Evolutionary conservation across 2,329 filamentous ascomycete genomes (phyloP), one percentile per base, ranked within the genome.

Genomic region (Mycosphaerella sp.): DNA sequence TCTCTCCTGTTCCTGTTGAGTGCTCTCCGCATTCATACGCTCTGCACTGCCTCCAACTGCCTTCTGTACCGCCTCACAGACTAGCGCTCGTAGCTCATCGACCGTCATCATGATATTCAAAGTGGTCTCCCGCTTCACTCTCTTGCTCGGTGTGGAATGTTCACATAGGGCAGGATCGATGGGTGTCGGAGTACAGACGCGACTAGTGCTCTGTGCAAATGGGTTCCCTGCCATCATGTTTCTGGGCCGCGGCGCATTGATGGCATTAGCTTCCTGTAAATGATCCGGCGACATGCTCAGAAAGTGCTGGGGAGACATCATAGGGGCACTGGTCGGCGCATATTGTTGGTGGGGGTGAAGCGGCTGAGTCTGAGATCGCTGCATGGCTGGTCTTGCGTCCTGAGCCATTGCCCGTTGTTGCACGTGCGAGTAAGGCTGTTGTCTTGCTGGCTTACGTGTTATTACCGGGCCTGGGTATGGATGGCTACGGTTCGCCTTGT

Each of bases 161-260:
- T 40, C 27, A 47, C 41, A 52, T 37, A 60, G 51, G n/a, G 47
- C 50, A 8, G 56, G 58, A 45, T 60, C 58, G 35, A 60, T 56
- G 6, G 52, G 42, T 21, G 53, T 49, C 10, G 60, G 59, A 12
- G 59, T 60, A 35, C 60, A 62, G 44, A 61, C 51, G 18, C 60
- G 53, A 6, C 57, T 54, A 12, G 50, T 53, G n/a, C 37, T 54
- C 30, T 35, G 47, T 16, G 46, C 35, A 35, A 40, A 56, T 8
- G 50, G 49, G 12, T 49, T 44, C 4, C 54, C 50, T 6, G 47
- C 35, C 49, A 52, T 47, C 28, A 55, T 50, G 0, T 39, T 37
- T 4, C 28, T n/a, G 18, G 17, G 12, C n/a, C 14, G 41, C 34
- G 34, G 30, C 10, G 27, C 14, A 2, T n/a, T n/a, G 27, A 44